A percentile compares a stretch with the other conserved stretches of the same genome.
Conservation (phyloP, 345 rosid genomes). For the Sapria himalayana region DNA sequence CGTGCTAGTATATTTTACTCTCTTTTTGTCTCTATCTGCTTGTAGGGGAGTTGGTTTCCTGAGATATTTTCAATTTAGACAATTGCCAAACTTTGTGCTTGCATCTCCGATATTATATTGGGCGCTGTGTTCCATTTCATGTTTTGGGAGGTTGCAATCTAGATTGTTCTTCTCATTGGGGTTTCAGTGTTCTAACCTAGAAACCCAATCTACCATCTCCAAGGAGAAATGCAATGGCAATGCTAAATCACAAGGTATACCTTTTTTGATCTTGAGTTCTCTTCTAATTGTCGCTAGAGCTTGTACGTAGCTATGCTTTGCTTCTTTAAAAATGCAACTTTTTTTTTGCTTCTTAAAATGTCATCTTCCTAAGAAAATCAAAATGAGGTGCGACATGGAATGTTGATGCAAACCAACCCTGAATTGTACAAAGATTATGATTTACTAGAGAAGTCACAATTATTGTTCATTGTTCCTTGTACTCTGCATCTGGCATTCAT, state of each 20-base stretch:
- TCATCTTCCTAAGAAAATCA: too few relatives aligned
- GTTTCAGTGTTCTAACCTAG: slow-evolving; percentile 31
- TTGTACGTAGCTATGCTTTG: too few relatives aligned
- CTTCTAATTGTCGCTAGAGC: too few relatives aligned
- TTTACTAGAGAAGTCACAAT: slow-evolving; percentile 17
- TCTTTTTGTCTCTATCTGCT: slow-evolving; percentile 1
- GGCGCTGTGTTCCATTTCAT: slow-evolving; percentile 42
- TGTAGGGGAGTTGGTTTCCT: slow-evolving; percentile 86
- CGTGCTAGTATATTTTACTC: slow-evolving; percentile 4
- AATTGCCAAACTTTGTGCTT: slow-evolving; percentile 84
- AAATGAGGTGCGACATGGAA: too few relatives aligned
- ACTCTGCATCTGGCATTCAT: slow-evolving; percentile 45
- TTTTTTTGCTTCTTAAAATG: too few relatives aligned
- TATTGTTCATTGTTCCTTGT: slow-evolving; percentile 41
- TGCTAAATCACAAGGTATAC: too few relatives aligned
- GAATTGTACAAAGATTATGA: slow-evolving; percentile 11
- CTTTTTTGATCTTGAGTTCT: too few relatives aligned
- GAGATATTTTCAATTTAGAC: slow-evolving; percentile 61
- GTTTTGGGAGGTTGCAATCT: slow-evolving; percentile 31
- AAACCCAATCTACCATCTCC: too few relatives aligned
- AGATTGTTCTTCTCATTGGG: slow-evolving; percentile 41
- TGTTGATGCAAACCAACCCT: too few relatives aligned
- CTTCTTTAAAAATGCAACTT: too few relatives aligned
- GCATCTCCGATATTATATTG: slow-evolving; percentile 72
- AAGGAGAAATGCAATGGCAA: too few relatives aligned